Base-by-base conservation (phyloP, 2,329 filamentous ascomycete genomes). In the Ophiocordyceps unilateralis region DNA sequence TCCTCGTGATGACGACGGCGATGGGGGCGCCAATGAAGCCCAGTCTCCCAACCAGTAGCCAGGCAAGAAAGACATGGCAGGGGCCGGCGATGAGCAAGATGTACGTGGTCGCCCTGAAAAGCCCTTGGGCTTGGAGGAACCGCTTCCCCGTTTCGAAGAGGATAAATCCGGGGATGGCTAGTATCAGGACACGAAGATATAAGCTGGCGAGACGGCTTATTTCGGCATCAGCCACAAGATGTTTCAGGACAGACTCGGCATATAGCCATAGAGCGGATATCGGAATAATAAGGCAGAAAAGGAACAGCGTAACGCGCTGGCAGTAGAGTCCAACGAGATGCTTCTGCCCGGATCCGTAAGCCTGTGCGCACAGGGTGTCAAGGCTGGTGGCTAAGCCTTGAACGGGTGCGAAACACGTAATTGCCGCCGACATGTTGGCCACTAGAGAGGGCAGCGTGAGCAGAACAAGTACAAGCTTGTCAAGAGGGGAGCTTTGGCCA, bases 341-440 rank as follows among this genome's bases (percentile, higher is more conserved):
- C 51, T 81, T 89, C 54, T 80, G 81, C 0, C 88, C 88, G 0
- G 83, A 89, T 1, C 88, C 88, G 55, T 89, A 95, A 0, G 88
- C 88, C 58, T 95, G 88, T 0, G 87, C 76, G 57, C 88, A 94
- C 1, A 95, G 75, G 0, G 88, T 95, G 59, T 95, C 88, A 17
- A 95, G 68, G 45, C 80, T 83, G 1, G 88, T 95, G 0, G 86
- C 80, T 9, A 95, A 67, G 11, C 86, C 82, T 54, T 86, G 81
- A 47, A 83, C 79, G 1, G 83, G 74, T 1, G 79, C 80, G 54
- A 81, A 83, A 44, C 80, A 83, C 5, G 76, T 82, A 49, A 88
- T 87, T 46, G 76, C 83, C 5, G 80, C 79, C 1, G 80, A 83
- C 82, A 88, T 87, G 46, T 76, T 77, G 5, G 61, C 60, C 47